phyloP scores from a whole-genome alignment of 352 stramenopile species.

The Pythium rhizo-oryzae region DNA sequence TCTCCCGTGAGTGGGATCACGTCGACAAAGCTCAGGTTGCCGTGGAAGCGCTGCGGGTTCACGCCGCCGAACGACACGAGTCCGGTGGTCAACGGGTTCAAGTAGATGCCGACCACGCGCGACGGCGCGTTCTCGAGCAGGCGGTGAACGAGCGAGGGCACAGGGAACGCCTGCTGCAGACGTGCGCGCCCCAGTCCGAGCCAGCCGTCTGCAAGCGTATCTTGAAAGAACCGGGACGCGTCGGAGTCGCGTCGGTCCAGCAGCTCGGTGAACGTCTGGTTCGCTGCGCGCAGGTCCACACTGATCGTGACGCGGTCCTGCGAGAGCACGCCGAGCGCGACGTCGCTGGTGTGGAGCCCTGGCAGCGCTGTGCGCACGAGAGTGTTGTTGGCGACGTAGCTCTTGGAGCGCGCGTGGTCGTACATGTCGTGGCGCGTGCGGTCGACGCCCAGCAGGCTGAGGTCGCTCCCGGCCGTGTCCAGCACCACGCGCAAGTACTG shows the following conservation, averaged over 20 bases:
- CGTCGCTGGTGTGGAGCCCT: background rate
- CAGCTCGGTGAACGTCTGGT: slow-evolving; percentile 16
- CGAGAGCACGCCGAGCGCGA: slow-evolving; percentile 13
- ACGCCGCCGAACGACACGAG: slow-evolving; percentile 20
- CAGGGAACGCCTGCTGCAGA: slow-evolving; percentile 7
- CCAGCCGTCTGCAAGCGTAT: slow-evolving; percentile 19
- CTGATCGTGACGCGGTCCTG: slow-evolving; percentile 14
- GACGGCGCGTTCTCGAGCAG: slow-evolving; percentile 1
- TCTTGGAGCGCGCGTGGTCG: slow-evolving; percentile 20
- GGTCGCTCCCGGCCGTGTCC: slow-evolving; percentile 19
- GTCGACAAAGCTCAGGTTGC: slow-evolving; percentile 17
- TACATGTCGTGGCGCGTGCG: slow-evolving; percentile 15
- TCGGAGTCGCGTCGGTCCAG: background rate
- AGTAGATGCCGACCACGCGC: slow-evolving; percentile 20
- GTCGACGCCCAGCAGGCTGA: slow-evolving; percentile 18
- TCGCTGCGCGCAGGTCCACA: background rate
- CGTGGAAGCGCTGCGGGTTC: slow-evolving; percentile 8
- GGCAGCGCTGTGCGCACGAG: slow-evolving; percentile 17
- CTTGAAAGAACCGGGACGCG: slow-evolving; percentile 13
- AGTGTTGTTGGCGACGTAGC: slow-evolving; percentile 24
- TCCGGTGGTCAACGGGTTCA: slow-evolving; percentile 17
- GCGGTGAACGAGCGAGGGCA: slow-evolving; percentile 7
- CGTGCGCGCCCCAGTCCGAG: slow-evolving; percentile 6
- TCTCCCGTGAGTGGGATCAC: slow-evolving; percentile 3
- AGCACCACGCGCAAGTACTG: slow-evolving; percentile 26